Conservation (phyloP, 2,329 filamentous ascomycete genomes). For the Colletotrichum higginsianum region DNA sequence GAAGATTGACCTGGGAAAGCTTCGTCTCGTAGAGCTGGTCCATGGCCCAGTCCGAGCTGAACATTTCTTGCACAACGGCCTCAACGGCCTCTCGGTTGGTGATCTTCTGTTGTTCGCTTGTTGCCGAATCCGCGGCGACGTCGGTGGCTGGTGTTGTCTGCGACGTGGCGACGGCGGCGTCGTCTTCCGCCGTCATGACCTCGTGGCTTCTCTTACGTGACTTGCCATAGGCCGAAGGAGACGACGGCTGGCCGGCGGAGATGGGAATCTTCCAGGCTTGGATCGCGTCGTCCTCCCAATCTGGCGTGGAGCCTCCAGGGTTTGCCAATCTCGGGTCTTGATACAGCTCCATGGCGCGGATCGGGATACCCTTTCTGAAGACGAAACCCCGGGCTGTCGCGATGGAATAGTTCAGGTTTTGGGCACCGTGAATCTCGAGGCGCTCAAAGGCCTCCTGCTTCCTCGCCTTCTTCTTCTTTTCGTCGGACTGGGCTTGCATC, state of each 20-base stretch:
- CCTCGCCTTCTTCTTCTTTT: slow-evolving; percentile 57
- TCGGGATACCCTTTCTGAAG: slow-evolving; percentile 84
- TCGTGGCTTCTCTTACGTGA: slow-evolving; percentile 54
- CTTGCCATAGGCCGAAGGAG: slow-evolving; percentile 21
- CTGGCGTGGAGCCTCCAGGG: slow-evolving; percentile 69
- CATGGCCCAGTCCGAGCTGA: slow-evolving; percentile 70
- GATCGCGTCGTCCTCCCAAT: slow-evolving; percentile 83
- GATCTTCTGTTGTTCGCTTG: slow-evolving; percentile 43
- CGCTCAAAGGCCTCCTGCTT: slow-evolving; percentile 47
- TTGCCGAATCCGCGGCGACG: slow-evolving; percentile 36
- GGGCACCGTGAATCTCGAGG: slow-evolving; percentile 77
- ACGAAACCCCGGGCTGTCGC: slow-evolving; percentile 90
- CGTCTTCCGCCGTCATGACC: slow-evolving; percentile 33
- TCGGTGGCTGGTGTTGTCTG: not conserved
- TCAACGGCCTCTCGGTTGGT: slow-evolving; percentile 45
- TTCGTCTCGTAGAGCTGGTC: slow-evolving; percentile 78
- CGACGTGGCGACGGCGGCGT: not conserved
- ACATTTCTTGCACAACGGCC: slow-evolving; percentile 50
- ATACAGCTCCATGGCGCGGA: slow-evolving; percentile 79
- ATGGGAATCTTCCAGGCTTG: slow-evolving; percentile 88
- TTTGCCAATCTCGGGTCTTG: slow-evolving; percentile 55
- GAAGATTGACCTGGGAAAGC: slow-evolving; percentile 76
- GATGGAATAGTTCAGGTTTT: slow-evolving; percentile 84
- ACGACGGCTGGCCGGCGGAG: slow-evolving; percentile 49
- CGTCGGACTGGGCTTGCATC: slow-evolving; percentile 54